A percentile compares a stretch with the other conserved stretches of the same genome.
These are phyloP conservation scores for Tilletia setariae DNA, from an alignment of 1,284 basidiomycete species.

Conservation along the genomic window DNA sequence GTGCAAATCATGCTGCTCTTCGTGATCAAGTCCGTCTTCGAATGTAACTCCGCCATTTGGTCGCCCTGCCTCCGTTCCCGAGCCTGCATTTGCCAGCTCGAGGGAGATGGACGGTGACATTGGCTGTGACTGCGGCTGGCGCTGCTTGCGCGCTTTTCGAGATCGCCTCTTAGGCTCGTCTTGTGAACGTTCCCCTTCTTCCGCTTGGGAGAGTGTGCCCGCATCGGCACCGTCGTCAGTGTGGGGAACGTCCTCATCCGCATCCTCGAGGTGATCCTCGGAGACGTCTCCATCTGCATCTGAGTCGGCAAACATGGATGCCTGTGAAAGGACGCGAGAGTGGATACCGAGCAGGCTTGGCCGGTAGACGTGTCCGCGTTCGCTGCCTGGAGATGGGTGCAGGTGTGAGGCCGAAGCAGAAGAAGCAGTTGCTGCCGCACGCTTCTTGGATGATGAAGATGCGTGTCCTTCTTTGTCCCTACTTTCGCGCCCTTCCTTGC, in stretches of 20 bases:
- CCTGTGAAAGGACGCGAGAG: not conserved
- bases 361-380: not conserved
- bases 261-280: not conserved
- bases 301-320: not conserved
- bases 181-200: too few relatives aligned
- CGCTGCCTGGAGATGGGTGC: not conserved
- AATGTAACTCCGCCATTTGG: not conserved
- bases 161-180: not conserved
- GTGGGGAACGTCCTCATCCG: not conserved
- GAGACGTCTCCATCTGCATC: not conserved
- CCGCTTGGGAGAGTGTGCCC: slow-evolving; percentile 10
- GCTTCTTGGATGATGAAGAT: not conserved
- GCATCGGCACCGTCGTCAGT: not conserved
- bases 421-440: too few relatives aligned
- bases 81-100: not conserved
- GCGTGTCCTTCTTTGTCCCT: too few relatives aligned
- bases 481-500: too few relatives aligned
- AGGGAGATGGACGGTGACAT: not conserved
- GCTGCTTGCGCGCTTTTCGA: not conserved
- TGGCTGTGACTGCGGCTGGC: not conserved
- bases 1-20: not conserved
- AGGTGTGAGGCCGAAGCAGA: not conserved
- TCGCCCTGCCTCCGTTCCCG: not conserved
- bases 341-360: slow-evolving; percentile 10
- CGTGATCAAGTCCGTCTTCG: not conserved